These are phyloP conservation scores for Chrysosphaeria jannelii DNA, from an alignment of 2,329 filamentous ascomycete species.

Conservation along the genomic window DNA sequence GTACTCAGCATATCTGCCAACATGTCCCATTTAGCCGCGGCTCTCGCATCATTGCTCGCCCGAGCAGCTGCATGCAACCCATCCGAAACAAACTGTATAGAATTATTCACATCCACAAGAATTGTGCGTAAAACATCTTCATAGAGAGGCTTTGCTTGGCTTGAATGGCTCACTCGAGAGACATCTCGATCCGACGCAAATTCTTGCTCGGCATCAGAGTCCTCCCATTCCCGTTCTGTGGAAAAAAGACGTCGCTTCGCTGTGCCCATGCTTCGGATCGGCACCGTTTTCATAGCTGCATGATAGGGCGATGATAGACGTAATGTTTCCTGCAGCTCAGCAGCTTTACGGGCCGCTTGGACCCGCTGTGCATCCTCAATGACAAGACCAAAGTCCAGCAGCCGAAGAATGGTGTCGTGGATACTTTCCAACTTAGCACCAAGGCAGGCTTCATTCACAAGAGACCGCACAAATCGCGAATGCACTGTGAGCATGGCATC, in stretches of 20 bases:
- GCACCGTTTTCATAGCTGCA: constrained; percentile 2
- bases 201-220: constrained; percentile 5
- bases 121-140: constrained; percentile 22
- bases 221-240: constrained; percentile 4
- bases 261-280: not conserved
- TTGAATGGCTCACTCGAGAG: not conserved
- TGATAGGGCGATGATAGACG: constrained; percentile 9
- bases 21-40: constrained; percentile 38
- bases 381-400: constrained; percentile 44
- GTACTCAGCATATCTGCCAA: constrained; percentile 60
- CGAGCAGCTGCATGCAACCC: constrained; percentile 48
- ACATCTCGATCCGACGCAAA: not conserved
- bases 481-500: constrained; percentile 56
- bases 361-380: constrained; percentile 28
- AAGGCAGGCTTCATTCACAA: constrained; percentile 40
- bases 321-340: constrained; percentile 12
- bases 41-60: constrained; percentile 29
- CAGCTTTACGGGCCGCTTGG: constrained; percentile 10
- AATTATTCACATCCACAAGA: constrained; percentile 28
- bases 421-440: constrained; percentile 39
- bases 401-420: constrained; percentile 36
- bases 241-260: constrained; percentile 4
- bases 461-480: constrained; percentile 24
- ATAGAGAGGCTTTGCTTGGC: constrained; percentile 11
- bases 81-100: constrained; percentile 38